Evolutionary conservation across 2,329 filamentous ascomycete species (phyloP).

Genomic region (Neonectria sp.): DNA sequence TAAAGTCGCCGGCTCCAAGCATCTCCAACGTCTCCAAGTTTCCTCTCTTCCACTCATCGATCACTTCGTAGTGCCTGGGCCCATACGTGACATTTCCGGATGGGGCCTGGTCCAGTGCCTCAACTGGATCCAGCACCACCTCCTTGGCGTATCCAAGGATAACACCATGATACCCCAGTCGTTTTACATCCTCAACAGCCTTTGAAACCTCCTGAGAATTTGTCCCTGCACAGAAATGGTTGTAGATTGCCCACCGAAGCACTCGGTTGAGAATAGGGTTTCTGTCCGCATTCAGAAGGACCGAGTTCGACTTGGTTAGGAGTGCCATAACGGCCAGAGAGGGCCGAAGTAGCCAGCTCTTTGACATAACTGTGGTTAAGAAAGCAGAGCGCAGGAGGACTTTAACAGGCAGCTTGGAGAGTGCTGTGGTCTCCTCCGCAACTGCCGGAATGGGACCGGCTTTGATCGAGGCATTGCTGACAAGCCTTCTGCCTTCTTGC

Average conservation of each 20-base stretch:
- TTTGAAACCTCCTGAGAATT: conserved; percentile 62
- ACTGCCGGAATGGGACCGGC: not conserved
- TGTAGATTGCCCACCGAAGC: conserved; percentile 64
- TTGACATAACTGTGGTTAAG: conserved; percentile 49
- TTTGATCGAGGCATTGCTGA: conserved; percentile 30
- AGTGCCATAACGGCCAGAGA: conserved; percentile 45
- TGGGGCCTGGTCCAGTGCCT: conserved; percentile 28
- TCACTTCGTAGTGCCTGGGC: conserved; percentile 33
- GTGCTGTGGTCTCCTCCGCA: conserved; percentile 15
- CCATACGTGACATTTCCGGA: conserved; percentile 30
- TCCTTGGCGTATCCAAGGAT: conserved; percentile 69
- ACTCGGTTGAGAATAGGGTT: conserved; percentile 56
- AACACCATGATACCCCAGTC: conserved; percentile 66
- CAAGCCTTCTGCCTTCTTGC: not conserved
- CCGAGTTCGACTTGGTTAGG: conserved; percentile 46
- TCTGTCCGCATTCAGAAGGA: conserved; percentile 62
- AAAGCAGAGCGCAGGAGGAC: conserved; percentile 44
- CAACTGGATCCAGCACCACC: conserved; percentile 53
- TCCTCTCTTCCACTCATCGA: conserved; percentile 66
- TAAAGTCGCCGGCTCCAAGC: conserved; percentile 66
- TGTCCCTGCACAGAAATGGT: conserved; percentile 70
- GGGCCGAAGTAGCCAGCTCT: conserved; percentile 41
- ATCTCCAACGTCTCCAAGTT: conserved; percentile 68
- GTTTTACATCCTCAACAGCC: conserved; percentile 61
- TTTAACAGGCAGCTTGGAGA: conserved; percentile 42